These are phyloP conservation scores for Venturiaceae sp. DNA, from an alignment of 2,329 filamentous ascomycete genomes.

Conservation along the genomic window DNA sequence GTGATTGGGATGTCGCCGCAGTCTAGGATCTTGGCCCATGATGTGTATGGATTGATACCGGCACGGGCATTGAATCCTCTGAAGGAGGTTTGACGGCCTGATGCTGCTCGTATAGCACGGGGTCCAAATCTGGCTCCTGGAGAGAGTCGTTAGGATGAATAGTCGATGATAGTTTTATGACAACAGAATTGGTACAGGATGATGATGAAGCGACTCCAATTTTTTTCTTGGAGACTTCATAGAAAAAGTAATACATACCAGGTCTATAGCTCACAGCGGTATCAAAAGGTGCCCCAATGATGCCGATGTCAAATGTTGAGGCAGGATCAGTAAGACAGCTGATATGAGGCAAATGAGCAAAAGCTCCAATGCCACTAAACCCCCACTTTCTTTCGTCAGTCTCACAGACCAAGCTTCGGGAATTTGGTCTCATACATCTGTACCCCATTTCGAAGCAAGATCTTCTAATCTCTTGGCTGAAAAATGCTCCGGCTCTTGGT, in stretches of 20 bases:
- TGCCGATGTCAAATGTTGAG: conserved; percentile 35
- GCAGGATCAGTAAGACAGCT: conserved; percentile 37
- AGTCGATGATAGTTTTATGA: too few relatives aligned
- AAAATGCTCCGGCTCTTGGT: not conserved
- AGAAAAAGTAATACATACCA: conserved; percentile 16
- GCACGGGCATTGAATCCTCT: conserved; percentile 77
- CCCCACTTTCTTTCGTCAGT: conserved; percentile 37
- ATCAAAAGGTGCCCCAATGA: conserved; percentile 40
- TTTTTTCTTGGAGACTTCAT: not conserved
- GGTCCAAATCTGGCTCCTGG: conserved; percentile 65
- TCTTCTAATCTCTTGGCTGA: conserved; percentile 8
- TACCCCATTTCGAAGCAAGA: conserved; percentile 27
- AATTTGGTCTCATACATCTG: conserved; percentile 20
- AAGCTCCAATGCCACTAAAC: conserved; percentile 60
- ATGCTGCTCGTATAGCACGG: conserved; percentile 76
- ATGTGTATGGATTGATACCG: conserved; percentile 71
- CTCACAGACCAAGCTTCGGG: not conserved
- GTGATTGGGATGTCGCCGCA: conserved; percentile 86
- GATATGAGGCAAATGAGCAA: conserved; percentile 37
- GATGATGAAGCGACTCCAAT: not conserved
- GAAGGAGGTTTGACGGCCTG: conserved; percentile 68
- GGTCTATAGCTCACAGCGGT: conserved; percentile 38
- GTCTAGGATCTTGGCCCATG: conserved; percentile 72
- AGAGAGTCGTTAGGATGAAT: not conserved
- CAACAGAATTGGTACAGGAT: not conserved